These are phyloP conservation scores for Trypanosoma avium DNA, from an alignment of 208 protist species.

Conservation along the genomic window DNA sequence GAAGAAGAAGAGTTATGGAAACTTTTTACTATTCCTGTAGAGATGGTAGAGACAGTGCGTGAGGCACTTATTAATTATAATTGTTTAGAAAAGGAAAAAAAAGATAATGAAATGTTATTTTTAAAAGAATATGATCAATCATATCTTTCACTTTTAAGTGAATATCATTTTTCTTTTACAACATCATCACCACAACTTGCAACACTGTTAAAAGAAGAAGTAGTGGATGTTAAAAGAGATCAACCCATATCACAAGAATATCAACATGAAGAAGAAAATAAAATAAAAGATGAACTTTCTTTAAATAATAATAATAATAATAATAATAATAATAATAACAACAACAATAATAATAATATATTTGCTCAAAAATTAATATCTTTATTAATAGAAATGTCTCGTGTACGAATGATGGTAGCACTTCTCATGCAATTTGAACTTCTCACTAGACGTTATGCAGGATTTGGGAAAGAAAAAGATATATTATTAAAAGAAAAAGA, in stretches of 20 bases:
- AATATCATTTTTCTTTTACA: conserved; percentile 22
- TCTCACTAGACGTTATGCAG: conserved; percentile 10
- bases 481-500: neutral
- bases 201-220: neutral
- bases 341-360: neutral
- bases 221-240: too few relatives aligned
- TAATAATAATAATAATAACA: neutral
- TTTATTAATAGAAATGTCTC: conserved; percentile 23
- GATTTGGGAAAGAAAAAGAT: neutral
- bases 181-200: conserved; percentile 11
- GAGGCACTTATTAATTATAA: neutral
- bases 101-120: too few relatives aligned
- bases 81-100: neutral
- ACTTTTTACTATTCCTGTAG: conserved; percentile 16
- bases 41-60: neutral
- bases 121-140: too few relatives aligned
- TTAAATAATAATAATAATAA: neutral
- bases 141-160: neutral
- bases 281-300: too few relatives aligned
- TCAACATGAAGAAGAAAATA: neutral
- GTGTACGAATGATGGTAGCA: conserved; percentile 24
- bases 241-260: neutral
- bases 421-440: conserved; percentile 26
- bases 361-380: conserved; percentile 4
- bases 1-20: conserved; percentile 11